Evolutionary conservation across 2,329 filamentous ascomycete species (phyloP).

Genomic region (Ceratocystis lukuohia): DNA sequence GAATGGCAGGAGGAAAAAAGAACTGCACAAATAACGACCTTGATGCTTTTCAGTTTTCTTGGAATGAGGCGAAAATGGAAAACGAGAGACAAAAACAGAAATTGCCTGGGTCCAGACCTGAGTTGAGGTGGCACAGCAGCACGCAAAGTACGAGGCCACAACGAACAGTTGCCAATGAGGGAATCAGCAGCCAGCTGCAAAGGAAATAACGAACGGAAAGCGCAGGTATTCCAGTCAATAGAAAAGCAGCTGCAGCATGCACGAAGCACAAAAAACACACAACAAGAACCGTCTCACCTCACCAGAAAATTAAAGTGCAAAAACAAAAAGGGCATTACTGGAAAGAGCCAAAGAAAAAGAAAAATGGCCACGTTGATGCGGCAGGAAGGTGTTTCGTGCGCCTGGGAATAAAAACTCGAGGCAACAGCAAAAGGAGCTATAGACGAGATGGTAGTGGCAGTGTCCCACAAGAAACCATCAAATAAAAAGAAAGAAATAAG

Average conservation of each 20-base stretch:
- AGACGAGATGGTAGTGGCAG: background rate
- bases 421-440: background rate
- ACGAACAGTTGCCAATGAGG: background rate
- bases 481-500: conserved; percentile 4
- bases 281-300: background rate
- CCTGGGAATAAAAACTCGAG: background rate
- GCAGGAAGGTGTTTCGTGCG: background rate
- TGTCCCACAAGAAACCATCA: background rate
- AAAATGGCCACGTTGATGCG: background rate
- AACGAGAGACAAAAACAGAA: conserved; percentile 6
- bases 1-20: background rate
- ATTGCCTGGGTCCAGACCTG: background rate
- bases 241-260: too few relatives aligned
- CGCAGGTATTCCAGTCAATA: background rate
- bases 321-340: background rate
- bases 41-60: too few relatives aligned
- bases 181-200: conserved; percentile 2
- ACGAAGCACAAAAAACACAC: too few relatives aligned
- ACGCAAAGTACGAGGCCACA: background rate
- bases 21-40: background rate
- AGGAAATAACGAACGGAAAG: background rate
- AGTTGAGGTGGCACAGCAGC: background rate
- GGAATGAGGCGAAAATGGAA: background rate
- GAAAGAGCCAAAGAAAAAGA: background rate
- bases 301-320: background rate